These are phyloP conservation scores for Kodamaea jinghongensis DNA, from an alignment of 805 yeast genomes.

Conservation along the genomic window DNA sequence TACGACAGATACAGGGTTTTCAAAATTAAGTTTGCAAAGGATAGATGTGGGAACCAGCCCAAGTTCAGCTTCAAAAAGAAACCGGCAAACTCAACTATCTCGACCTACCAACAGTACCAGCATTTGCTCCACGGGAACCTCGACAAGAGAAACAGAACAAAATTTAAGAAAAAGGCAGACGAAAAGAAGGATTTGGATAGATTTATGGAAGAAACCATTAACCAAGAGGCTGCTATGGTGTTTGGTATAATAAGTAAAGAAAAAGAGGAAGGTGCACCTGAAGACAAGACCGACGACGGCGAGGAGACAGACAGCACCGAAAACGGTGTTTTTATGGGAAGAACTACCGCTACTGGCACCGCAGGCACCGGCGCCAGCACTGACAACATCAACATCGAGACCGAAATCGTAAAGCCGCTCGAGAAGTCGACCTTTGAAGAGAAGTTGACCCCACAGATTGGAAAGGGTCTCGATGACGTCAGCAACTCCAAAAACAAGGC, in stretches of 20 bases:
- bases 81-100: constrained; percentile 23
- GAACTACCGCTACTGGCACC: no score
- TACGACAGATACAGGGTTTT: constrained; percentile 49
- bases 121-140: constrained; percentile 15
- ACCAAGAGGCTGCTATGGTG: constrained; percentile 43
- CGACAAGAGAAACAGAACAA: constrained; percentile 8
- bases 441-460: no score
- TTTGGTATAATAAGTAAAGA: constrained; percentile 39
- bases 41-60: constrained; percentile 76
- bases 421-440: no score
- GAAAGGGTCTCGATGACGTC: no score
- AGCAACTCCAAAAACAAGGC: no score
- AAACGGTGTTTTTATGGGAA: no score
- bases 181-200: constrained; percentile 10
- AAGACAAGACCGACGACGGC: constrained; percentile 3
- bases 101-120: constrained; percentile 12
- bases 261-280: constrained; percentile 8
- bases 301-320: constrained; percentile 7
- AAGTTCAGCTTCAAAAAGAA: constrained; percentile 48
- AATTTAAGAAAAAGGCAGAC: constrained; percentile 2
- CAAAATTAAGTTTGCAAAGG: constrained; percentile 70
- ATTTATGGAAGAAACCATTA: constrained; percentile 22
- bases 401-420: no score
- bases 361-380: no score
- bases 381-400: no score